Percentiles rank a stretch among this genome's conserved stretches.
Evolutionary conservation across 2,329 filamentous ascomycete species (phyloP).

Genomic region (Amauroascus niger): DNA sequence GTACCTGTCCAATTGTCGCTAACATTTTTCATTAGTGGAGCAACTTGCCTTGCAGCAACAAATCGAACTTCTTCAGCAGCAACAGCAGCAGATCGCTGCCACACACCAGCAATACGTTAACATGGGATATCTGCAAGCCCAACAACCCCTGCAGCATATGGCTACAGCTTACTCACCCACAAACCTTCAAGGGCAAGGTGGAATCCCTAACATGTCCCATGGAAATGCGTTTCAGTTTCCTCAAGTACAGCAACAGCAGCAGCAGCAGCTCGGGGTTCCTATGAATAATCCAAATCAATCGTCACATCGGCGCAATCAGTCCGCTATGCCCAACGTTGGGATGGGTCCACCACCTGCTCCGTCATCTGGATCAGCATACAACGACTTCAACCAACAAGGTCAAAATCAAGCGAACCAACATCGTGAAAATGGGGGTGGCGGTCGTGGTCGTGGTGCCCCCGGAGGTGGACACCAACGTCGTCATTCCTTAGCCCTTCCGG

Average conservation of each 20-base stretch:
- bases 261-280: constrained; percentile 37
- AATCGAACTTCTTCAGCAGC: constrained; percentile 88
- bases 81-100: constrained; percentile 94
- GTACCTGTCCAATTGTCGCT: not conserved
- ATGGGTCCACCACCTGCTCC: constrained; percentile 89
- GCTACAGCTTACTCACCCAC: constrained; percentile 56
- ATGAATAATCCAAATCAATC: constrained; percentile 71
- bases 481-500: constrained; percentile 86
- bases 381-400: constrained; percentile 49
- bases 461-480: constrained; percentile 77
- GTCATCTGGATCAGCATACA: constrained; percentile 72
- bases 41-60: constrained; percentile 91
- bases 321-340: constrained; percentile 82
- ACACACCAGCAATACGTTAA: constrained; percentile 97
- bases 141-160: constrained; percentile 65
- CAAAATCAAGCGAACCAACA: constrained; percentile 47
- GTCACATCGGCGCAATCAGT: constrained; percentile 95
- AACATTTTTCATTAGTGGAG: constrained; percentile 58
- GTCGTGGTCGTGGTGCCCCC: constrained; percentile 64
- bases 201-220: constrained; percentile 60
- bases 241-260: constrained; percentile 53
- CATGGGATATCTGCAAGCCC: constrained; percentile 64
- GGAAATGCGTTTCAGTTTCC: constrained; percentile 83
- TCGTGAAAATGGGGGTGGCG: constrained; percentile 58
- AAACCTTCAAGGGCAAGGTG: constrained; percentile 54